phyloP scores from a whole-genome alignment of 2,329 filamentous ascomycete species.

The Sarocladiaceae sp. region DNA sequence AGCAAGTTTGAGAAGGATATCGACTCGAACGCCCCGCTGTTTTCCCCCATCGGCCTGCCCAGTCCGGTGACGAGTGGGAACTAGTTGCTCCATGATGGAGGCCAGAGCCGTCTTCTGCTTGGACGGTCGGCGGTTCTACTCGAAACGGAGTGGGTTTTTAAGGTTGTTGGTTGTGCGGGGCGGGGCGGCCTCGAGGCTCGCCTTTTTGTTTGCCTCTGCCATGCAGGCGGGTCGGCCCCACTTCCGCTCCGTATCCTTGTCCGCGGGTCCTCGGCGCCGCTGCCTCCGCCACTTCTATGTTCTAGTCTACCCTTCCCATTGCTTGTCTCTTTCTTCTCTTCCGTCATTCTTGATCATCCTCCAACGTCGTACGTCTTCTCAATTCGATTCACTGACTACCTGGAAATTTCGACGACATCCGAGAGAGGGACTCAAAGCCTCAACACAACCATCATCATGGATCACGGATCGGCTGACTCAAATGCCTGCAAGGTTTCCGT shows the following conservation, averaged over 20 bases:
- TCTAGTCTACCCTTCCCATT: too few species aligned
- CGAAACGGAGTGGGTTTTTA: neutral
- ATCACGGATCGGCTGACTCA: slow-evolving; percentile 15
- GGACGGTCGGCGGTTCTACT: neutral
- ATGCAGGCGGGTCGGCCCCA: slow-evolving; percentile 2
- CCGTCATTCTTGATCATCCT: too few species aligned
- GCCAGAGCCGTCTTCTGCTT: neutral
- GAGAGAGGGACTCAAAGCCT: neutral
- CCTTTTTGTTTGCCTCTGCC: too few species aligned
- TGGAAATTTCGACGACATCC: neutral
- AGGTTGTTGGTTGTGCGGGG: too few species aligned
- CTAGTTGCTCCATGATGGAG: neutral
- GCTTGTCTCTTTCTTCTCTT: too few species aligned
- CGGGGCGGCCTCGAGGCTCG: neutral
- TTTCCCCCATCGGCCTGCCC: neutral
- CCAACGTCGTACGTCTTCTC: neutral
- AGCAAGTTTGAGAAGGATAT: slow-evolving; percentile 8
- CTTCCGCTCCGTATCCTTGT: neutral
- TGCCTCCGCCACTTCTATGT: too few species aligned
- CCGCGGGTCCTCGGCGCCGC: neutral
- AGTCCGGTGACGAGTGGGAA: neutral
- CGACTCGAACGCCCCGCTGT: neutral
- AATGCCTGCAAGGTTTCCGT: slow-evolving; percentile 27
- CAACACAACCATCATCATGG: neutral
- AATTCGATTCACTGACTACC: neutral